A percentile compares a stretch with the other conserved stretches of the same genome.
These are phyloP conservation scores for Polymyxa betae DNA, from an alignment of 208 protist genomes.

Conservation along the genomic window DNA sequence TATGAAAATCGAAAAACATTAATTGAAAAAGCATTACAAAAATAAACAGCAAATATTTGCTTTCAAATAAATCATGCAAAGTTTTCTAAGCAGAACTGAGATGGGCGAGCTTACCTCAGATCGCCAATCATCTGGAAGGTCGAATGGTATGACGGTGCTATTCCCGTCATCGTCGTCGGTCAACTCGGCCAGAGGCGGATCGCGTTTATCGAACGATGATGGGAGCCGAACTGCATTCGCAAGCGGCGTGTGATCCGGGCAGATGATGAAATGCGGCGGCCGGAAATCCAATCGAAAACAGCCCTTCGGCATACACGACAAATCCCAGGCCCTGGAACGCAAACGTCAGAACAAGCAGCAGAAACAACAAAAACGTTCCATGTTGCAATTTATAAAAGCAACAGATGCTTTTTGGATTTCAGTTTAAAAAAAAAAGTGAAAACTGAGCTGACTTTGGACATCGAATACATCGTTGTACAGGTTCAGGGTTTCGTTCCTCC, in stretches of 20 bases:
- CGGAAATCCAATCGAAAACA: neutral
- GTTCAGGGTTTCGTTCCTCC: neutral
- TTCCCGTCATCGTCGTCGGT: neutral
- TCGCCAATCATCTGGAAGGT: neutral
- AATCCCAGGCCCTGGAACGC: too few relatives aligned
- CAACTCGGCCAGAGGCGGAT: neutral
- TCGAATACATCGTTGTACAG: neutral
- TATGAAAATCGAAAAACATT: too few relatives aligned
- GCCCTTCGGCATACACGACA: neutral
- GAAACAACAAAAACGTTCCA: too few relatives aligned
- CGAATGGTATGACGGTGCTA: neutral
- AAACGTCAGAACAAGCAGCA: too few relatives aligned
- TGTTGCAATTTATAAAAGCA: too few relatives aligned
- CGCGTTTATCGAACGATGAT: neutral
- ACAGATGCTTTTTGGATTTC: too few relatives aligned
- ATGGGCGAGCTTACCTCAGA: neutral
- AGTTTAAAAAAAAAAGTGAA: too few relatives aligned
- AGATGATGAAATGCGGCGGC: neutral
- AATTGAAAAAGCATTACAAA: too few relatives aligned
- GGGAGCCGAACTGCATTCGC: neutral
- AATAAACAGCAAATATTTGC: too few relatives aligned
- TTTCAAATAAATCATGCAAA: too few relatives aligned
- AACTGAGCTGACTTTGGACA: constrained; percentile 32
- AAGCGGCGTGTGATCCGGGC: neutral
- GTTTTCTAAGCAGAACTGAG: too few relatives aligned